These are phyloP conservation scores for Fusarium sp. DNA, from an alignment of 2,329 filamentous ascomycete species.

Conservation along the genomic window DNA sequence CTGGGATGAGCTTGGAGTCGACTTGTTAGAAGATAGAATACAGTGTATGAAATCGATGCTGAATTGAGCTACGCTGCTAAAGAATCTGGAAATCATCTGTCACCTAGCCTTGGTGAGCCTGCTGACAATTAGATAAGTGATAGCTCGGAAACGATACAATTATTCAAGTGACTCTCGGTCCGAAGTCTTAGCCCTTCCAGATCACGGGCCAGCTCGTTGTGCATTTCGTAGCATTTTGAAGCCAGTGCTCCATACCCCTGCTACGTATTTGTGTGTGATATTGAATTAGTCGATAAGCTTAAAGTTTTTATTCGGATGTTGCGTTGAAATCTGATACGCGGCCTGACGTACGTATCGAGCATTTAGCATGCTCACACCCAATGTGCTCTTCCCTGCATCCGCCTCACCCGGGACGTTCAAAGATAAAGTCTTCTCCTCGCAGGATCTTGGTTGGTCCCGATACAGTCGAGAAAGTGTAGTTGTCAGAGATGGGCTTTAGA, in stretches of 20 bases:
- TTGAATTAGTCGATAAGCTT: rapidly evolving
- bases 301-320: rapidly evolving
- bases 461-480: rapidly evolving
- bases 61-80: background rate
- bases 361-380: rapidly evolving
- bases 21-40: background rate
- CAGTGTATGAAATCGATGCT: background rate
- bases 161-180: rapidly evolving
- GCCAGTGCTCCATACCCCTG: rapidly evolving
- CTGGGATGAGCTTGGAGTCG: rapidly evolving
- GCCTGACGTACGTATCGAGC: too few relatives aligned
- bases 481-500: rapidly evolving
- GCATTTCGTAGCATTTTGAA: rapidly evolving
- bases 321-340: rapidly evolving
- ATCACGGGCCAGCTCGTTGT: rapidly evolving
- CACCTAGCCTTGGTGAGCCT: rapidly evolving
- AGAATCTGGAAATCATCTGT: rapidly evolving
- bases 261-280: rapidly evolving
- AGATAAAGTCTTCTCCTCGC: rapidly evolving
- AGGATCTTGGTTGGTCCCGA: background rate
- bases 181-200: rapidly evolving
- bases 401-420: rapidly evolving
- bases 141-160: rapidly evolving
- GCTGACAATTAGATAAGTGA: rapidly evolving
- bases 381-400: background rate